Conservation (phyloP, 1,284 basidiomycete genomes). For the Marasmius fiardii region DNA sequence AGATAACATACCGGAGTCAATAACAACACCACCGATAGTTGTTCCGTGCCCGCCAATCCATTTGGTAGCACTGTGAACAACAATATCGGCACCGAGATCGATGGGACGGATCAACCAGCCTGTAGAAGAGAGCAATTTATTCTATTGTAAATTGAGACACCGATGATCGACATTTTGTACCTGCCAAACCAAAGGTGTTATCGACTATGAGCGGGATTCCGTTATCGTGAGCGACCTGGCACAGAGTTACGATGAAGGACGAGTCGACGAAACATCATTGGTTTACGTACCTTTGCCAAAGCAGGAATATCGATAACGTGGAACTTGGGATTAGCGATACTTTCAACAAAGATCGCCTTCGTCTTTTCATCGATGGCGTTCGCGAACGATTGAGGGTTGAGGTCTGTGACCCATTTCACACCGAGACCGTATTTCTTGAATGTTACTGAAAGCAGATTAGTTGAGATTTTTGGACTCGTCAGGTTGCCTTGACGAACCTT, state of each 20-base stretch:
- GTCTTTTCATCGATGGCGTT: conserved; percentile 77
- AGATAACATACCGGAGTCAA: conserved; percentile 59
- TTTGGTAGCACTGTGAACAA: conserved; percentile 87
- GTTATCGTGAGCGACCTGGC: conserved; percentile 66
- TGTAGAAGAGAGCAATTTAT: conserved; percentile 18
- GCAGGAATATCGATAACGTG: conserved; percentile 70
- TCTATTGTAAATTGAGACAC: background rate
- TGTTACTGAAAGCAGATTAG: conserved; percentile 43
- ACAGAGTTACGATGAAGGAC: no score
- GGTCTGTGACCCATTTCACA: conserved; percentile 72
- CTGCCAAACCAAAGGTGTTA: conserved; percentile 89
- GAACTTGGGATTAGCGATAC: conserved; percentile 85
- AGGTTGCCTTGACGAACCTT: conserved; percentile 47
- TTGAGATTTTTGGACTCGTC: background rate
- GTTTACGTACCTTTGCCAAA: conserved; percentile 56
- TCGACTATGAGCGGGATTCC: conserved; percentile 83
- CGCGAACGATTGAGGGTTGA: conserved; percentile 62
- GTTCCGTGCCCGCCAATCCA: conserved; percentile 93
- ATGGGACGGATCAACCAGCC: conserved; percentile 76
- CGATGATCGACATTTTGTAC: conserved; percentile 27
- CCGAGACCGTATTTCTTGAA: conserved; percentile 78
- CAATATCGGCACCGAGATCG: conserved; percentile 79
- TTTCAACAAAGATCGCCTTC: conserved; percentile 80
- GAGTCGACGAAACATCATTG: background rate
- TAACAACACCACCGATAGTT: conserved; percentile 80